A percentile compares a stretch with the other conserved stretches of the same genome.
These are phyloP conservation scores for Clarireedia homoeocarpa DNA, from an alignment of 2,329 filamentous ascomycete species.

Conservation along the genomic window DNA sequence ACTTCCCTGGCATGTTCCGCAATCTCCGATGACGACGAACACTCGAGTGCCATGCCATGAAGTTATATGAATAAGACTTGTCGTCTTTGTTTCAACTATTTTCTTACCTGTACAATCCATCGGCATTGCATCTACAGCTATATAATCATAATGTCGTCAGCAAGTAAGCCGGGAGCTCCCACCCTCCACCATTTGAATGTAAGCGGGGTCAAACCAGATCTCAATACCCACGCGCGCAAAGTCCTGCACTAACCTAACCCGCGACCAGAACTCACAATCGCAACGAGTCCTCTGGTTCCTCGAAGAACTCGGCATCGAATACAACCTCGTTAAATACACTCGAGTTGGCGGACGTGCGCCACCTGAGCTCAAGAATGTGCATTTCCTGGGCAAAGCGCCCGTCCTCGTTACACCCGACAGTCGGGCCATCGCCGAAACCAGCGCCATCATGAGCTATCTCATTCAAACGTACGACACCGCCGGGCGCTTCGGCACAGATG, in stretches of 20 bases:
- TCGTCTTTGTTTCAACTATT: background rate
- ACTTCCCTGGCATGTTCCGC: too few relatives aligned
- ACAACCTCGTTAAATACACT: conserved; percentile 63
- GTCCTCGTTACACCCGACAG: conserved; percentile 41
- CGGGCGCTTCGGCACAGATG: conserved; percentile 23
- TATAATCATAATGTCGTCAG: background rate
- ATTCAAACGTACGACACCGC: conserved; percentile 28
- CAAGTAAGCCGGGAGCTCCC: conserved; percentile 8
- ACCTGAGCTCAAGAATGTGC: conserved; percentile 58
- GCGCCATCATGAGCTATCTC: conserved; percentile 29
- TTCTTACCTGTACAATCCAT: background rate
- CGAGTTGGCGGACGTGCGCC: conserved; percentile 48
- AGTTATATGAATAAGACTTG: too few relatives aligned
- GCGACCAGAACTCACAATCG: conserved; percentile 50
- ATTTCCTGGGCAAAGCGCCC: conserved; percentile 80
- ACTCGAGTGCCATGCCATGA: too few relatives aligned
- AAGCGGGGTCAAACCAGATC: background rate
- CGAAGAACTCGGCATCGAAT: conserved; percentile 62
- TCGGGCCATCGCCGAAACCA: conserved; percentile 23
- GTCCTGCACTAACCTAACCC: background rate
- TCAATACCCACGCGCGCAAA: background rate
- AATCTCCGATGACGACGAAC: too few relatives aligned
- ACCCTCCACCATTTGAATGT: conserved; percentile 26
- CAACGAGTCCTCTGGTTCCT: conserved; percentile 63
- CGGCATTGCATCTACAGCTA: too few relatives aligned